Conservation (phyloP, 1,284 basidiomycete species). For the Pseudozyma sp. region DNA sequence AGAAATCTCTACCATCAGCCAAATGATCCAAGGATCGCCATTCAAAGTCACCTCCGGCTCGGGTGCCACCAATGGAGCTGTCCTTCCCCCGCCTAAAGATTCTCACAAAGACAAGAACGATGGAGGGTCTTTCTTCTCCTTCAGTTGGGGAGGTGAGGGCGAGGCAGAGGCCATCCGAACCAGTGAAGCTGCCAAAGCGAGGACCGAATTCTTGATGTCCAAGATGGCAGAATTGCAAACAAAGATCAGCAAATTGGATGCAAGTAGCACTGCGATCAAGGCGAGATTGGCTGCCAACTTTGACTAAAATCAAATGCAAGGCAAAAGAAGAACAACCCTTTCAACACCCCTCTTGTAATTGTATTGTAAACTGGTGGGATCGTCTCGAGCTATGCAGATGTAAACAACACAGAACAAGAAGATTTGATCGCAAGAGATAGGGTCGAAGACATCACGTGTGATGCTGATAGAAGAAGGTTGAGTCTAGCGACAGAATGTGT, state of each 20-base stretch:
- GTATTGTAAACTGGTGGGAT: too few species aligned
- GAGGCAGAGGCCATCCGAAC: conserved; percentile 56
- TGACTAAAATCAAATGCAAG: too few species aligned
- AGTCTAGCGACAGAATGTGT: neutral
- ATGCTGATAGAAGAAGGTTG: too few species aligned
- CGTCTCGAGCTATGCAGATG: too few species aligned
- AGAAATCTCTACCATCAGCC: conserved; percentile 74
- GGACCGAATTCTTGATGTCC: conserved; percentile 78
- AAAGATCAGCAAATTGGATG: conserved; percentile 72
- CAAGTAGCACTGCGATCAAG: conserved; percentile 40
- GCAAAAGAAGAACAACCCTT: too few species aligned
- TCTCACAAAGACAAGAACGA: conserved; percentile 11
- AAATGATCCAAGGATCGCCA: conserved; percentile 64
- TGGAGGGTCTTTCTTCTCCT: conserved; percentile 8
- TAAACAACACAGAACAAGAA: too few species aligned
- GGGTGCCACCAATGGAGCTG: conserved; percentile 23
- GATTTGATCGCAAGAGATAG: too few species aligned
- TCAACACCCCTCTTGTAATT: too few species aligned
- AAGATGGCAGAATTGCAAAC: conserved; percentile 80
- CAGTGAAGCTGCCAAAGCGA: conserved; percentile 74
- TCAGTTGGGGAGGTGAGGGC: conserved; percentile 3
- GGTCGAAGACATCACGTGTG: too few species aligned
- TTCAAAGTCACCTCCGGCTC: conserved; percentile 62
- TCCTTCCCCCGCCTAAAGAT: conserved; percentile 10
- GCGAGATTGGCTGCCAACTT: conserved; percentile 26